Base-by-base conservation (phyloP, 2,329 filamentous ascomycete species). In the Ascochyta clinopodiicola region DNA sequence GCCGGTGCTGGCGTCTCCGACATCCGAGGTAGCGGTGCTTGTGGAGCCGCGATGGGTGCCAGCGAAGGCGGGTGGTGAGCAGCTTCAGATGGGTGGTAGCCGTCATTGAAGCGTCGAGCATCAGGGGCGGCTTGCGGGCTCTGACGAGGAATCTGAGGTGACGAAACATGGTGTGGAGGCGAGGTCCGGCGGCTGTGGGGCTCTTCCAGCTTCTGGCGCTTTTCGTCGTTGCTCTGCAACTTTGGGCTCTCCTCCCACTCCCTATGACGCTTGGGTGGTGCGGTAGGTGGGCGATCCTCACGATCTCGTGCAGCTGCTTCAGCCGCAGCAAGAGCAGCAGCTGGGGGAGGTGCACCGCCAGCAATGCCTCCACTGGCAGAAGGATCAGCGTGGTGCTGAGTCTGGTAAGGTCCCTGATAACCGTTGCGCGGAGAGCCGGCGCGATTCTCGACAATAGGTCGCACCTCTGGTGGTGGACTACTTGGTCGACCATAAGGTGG, bases 191-290 rank as follows among this genome's bases (percentile, higher is more conserved):
- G 90, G 70, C 90, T 88, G 57, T 88, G 87, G 71, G 91, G 85
- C 68, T 97, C 92, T 35, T 96, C 92, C 63, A 97, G 82, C 50
- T 92, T 90, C 55, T 91, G 91, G 38, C 94, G 88, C 61, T 85
- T 92, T 75, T 97, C 93, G 5, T 98, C 94, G 35, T 88, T 96
- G 9, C 91, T 88, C 12, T 74, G 72, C 58, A 90, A 87, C 79
- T 97, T 97, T 80, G 97, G 96, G 39, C 83, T 82, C 32, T 94
- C 89, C 64, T 98, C 95, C 93, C 95, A 97, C 70, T 98, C 95
- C 44, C 93, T 88, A 74, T 88, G 84, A 54, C 95, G 86, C 82
- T 99, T 99, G 53, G 89, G 86, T 2, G 74, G 71, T 15, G 81
- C 89, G 34, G 92, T 96, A 1, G 88, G 78, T 17, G 92, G 91